Evolutionary conservation across 495 filamentous ascomycete species (phyloP).

Genomic region (Penicillium pulvis): DNA sequence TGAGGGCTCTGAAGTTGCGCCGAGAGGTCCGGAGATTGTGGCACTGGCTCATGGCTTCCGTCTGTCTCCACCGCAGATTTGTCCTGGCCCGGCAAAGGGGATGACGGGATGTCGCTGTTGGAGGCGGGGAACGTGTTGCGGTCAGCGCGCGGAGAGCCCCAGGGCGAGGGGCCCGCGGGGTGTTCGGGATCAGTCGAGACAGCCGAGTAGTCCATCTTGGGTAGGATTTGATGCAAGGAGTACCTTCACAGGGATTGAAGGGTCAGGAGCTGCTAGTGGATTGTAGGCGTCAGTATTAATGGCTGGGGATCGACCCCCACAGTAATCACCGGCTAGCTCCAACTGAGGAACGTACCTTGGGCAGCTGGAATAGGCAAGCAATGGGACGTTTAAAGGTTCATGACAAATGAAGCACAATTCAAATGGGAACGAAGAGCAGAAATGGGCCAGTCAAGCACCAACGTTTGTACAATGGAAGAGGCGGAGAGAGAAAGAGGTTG

Average conservation of each 20-base stretch:
- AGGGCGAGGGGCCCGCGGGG: slow-evolving; percentile 70
- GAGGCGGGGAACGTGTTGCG: slow-evolving; percentile 55
- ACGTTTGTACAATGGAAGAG: slow-evolving; percentile 5
- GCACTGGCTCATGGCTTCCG: slow-evolving; percentile 16
- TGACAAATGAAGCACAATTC: slow-evolving; percentile 2
- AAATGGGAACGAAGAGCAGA: not conserved
- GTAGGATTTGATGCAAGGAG: slow-evolving; percentile 23
- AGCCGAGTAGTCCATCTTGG: slow-evolving; percentile 80
- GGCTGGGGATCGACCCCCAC: slow-evolving; percentile 28
- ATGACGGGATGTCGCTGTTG: slow-evolving; percentile 55
- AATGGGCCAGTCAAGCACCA: not conserved
- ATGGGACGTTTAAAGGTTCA: slow-evolving; percentile 4
- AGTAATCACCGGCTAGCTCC: slow-evolving; percentile 26
- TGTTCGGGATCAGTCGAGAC: slow-evolving; percentile 74
- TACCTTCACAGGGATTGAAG: slow-evolving; percentile 23
- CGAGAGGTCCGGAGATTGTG: slow-evolving; percentile 43
- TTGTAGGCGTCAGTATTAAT: slow-evolving; percentile 32
- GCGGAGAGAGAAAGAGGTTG: slow-evolving; percentile 6
- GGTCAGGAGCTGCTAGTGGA: slow-evolving; percentile 25
- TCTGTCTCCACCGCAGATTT: slow-evolving; percentile 46
- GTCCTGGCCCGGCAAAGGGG: slow-evolving; percentile 49
- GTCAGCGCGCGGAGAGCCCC: slow-evolving; percentile 73
- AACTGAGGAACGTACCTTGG: slow-evolving; percentile 18
- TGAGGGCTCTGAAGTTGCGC: slow-evolving; percentile 47
- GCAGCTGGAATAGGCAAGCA: slow-evolving; percentile 10